phyloP scores from a whole-genome alignment of 2,329 filamentous ascomycete genomes.

The Aspergillus versicolor region DNA sequence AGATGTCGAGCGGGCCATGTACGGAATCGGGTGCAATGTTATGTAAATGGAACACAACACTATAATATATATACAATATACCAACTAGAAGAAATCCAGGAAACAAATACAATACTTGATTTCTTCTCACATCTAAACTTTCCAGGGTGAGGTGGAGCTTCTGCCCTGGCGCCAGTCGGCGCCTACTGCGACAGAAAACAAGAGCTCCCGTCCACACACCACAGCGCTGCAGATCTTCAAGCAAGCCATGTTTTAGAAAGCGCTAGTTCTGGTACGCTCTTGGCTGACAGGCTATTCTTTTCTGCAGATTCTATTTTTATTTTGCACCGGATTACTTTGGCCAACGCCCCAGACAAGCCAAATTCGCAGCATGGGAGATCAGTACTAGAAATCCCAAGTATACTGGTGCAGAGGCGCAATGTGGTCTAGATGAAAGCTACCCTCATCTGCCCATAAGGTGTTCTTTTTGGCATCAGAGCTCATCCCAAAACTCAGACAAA shows the following conservation, averaged over 20 bases:
- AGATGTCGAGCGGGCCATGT: conserved; percentile 94
- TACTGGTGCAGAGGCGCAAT: no score
- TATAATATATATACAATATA: conserved; percentile 19
- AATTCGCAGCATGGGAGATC: no score
- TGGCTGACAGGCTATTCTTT: neutral
- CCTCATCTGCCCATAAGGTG: no score
- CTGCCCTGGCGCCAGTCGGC: conserved; percentile 19
- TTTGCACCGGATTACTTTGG: neutral
- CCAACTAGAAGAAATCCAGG: conserved; percentile 6
- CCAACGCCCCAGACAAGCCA: neutral
- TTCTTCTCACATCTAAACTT: neutral
- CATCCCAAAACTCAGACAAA: no score
- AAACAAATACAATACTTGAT: conserved; percentile 1
- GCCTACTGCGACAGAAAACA: conserved; percentile 15
- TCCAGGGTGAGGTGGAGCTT: neutral
- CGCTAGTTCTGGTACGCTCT: neutral
- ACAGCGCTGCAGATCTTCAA: neutral
- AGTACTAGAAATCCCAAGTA: no score
- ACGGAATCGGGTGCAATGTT: conserved; percentile 81
- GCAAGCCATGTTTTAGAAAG: conserved; percentile 2
- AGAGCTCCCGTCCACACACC: conserved; percentile 4
- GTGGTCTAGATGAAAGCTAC: no score
- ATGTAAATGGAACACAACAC: conserved; percentile 62
- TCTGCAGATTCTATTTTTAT: neutral
- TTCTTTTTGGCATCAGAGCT: no score